Conservation (phyloP, 768 basidiomycete species). For the Mycena haematopus region DNA sequence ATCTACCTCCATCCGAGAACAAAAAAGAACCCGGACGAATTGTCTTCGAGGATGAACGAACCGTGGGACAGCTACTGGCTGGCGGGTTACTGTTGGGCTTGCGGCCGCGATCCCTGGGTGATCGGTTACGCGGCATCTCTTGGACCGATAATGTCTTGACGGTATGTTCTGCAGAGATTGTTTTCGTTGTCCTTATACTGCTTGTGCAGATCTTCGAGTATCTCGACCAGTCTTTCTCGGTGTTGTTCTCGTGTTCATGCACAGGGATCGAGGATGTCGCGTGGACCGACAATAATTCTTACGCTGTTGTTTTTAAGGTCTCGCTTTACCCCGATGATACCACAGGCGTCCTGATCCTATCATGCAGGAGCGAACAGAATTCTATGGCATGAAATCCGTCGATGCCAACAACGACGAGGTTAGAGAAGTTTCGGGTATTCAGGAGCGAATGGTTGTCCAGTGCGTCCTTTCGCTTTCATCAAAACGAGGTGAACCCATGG, state of each 20-base stretch:
- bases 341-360: not conserved
- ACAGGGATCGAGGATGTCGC: constrained; percentile 37
- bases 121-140: constrained; percentile 45
- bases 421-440: not conserved
- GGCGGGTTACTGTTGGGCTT: constrained; percentile 36
- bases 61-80: constrained; percentile 42
- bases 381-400: constrained; percentile 41
- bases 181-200: not conserved
- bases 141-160: constrained; percentile 55
- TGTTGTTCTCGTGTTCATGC: constrained; percentile 38
- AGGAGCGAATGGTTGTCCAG: constrained; percentile 17
- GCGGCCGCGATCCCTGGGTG: constrained; percentile 34
- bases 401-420: constrained; percentile 44
- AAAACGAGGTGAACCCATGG: not conserved
- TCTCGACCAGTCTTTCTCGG: constrained; percentile 34
- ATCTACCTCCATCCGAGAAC: constrained; percentile 36
- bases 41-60: constrained; percentile 39
- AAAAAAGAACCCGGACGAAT: constrained; percentile 36
- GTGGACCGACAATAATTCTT: constrained; percentile 49
- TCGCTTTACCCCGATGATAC: not conserved
- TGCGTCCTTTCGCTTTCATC: constrained; percentile 1
- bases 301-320: constrained; percentile 50
- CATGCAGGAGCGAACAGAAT: constrained; percentile 47
- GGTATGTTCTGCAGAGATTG: constrained; percentile 37
- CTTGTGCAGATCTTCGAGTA: constrained; percentile 48